phyloP scores from a whole-genome alignment of 768 basidiomycete genomes.

The Tulasnella sp. region DNA sequence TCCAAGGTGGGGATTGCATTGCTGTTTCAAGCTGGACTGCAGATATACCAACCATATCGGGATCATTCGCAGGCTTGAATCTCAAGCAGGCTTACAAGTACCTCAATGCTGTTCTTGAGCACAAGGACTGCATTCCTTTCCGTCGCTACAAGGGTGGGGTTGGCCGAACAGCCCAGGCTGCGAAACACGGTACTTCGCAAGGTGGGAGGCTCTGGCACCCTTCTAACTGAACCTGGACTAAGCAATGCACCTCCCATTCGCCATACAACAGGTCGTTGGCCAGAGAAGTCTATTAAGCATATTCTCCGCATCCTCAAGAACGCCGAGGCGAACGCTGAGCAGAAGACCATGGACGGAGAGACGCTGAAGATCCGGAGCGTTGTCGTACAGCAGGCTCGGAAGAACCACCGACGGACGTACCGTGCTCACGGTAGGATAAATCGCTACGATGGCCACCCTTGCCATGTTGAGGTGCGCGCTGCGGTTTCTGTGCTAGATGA shows the following conservation, averaged over 20 bases:
- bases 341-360: slow-evolving; percentile 90
- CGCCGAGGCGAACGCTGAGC: slow-evolving; percentile 97
- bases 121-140: slow-evolving; percentile 97
- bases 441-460: slow-evolving; percentile 97
- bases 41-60: slow-evolving; percentile 6
- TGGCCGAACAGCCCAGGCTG: slow-evolving; percentile 89
- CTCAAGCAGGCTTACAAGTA: slow-evolving; percentile 93
- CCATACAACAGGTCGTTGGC: slow-evolving; percentile 83
- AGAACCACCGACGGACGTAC: slow-evolving; percentile 99
- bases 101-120: slow-evolving; percentile 89
- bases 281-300: slow-evolving; percentile 97
- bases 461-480: slow-evolving; percentile 80
- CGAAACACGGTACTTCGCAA: slow-evolving; percentile 94
- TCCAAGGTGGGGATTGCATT: slow-evolving; percentile 56
- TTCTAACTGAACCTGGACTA: not conserved
- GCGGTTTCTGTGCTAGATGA: not conserved
- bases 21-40: not conserved
- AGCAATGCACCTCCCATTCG: slow-evolving; percentile 1
- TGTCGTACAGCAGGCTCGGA: slow-evolving; percentile 98
- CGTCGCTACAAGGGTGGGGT: slow-evolving; percentile 93
- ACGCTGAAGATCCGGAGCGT: slow-evolving; percentile 95
- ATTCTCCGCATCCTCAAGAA: slow-evolving; percentile 94
- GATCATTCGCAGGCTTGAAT: slow-evolving; percentile 62
- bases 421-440: slow-evolving; percentile 97
- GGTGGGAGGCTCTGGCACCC: slow-evolving; percentile 48